phyloP scores from a whole-genome alignment of 495 filamentous ascomycete species.

The Penicillium crystallinum region DNA sequence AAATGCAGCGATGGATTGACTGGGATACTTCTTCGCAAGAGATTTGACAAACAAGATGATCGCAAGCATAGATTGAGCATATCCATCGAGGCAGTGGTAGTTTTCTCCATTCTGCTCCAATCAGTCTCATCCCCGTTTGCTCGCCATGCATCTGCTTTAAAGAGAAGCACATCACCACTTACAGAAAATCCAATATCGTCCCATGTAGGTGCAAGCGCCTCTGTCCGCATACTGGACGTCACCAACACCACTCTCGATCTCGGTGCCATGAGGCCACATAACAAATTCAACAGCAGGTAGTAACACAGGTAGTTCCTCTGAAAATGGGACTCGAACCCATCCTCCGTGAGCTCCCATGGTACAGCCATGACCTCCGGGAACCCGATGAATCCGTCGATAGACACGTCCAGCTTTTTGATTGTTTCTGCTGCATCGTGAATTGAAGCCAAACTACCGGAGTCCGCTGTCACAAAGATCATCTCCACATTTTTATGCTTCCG shows the following conservation, averaged over 20 bases:
- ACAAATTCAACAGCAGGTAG: constrained; percentile 18
- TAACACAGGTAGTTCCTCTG: constrained; percentile 23
- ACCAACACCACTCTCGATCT: constrained; percentile 16
- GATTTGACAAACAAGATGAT: constrained; percentile 23
- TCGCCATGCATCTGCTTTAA: not conserved
- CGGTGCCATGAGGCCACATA: constrained; percentile 7
- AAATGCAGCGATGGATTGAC: constrained; percentile 14
- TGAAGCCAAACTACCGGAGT: constrained; percentile 10
- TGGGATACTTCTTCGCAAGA: constrained; percentile 6
- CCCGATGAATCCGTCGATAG: constrained; percentile 20
- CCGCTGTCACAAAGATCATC: constrained; percentile 18
- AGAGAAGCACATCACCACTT: not conserved
- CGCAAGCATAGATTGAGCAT: constrained; percentile 25
- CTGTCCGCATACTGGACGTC: constrained; percentile 17
- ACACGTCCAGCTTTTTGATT: constrained; percentile 10
- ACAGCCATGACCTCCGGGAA: constrained; percentile 19
- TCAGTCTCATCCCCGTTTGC: not conserved
- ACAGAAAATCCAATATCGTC: constrained; percentile 20
- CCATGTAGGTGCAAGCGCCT: constrained; percentile 16
- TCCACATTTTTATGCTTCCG: constrained; percentile 16
- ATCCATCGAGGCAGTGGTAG: constrained; percentile 23
- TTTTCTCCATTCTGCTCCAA: constrained; percentile 11
- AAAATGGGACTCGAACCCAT: constrained; percentile 23
- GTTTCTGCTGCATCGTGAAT: constrained; percentile 12
- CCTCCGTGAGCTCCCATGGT: constrained; percentile 13